Base-by-base conservation (phyloP, 2,329 filamentous ascomycete genomes). In the Fusarium piperis region DNA sequence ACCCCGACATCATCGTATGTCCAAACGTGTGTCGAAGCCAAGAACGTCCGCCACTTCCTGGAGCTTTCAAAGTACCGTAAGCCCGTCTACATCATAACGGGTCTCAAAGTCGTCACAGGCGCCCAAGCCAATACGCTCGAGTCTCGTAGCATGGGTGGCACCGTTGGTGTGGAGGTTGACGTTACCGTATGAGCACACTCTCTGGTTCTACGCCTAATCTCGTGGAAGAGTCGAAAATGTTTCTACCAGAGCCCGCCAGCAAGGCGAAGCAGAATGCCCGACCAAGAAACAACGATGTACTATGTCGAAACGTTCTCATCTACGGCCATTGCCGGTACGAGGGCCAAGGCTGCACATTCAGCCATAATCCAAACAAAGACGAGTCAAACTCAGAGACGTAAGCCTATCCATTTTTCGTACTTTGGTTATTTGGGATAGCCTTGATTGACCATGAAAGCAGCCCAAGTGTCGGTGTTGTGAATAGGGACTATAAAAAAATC, bases 321-420 rank as follows among this genome's bases (percentile, higher is more conserved):
- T 97, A 97, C 81, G 94, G 94, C 62, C 93, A 95, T 82, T 98
- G 95, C 81, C 92, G 94, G 71, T 97, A 94, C 82, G 93, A 97
- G 84, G 94, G 96, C 79, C 91, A 93, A 83, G 94, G 93, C 83
- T 97, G 94, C 83, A 91, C 92, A 73, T 97, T 97, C 83, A 96
- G 94, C 78, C 94, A 97, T 83, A 93, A 96, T 74, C 89, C 90
- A 65, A 87, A 89, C 74, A 94, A 91, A 81, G 83, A 79, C 20
- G 75, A 73, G 60, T 75, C 72, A 41, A 77, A 77, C 66, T 85
- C 86, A 77, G 88, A 90, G 62, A 83, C 81, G 85, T 88, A 84
- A 79, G 85, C 84, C 38, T 41, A 39, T 20, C 11, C 26, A 16
- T 56, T 20, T 56, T 59, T 58, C 41, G 59, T 67, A 48, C 51